Evolutionary conservation across 805 yeast genomes (phyloP), one percentile per base, ranked within the genome.

Genomic region (Starmera quercuum): DNA sequence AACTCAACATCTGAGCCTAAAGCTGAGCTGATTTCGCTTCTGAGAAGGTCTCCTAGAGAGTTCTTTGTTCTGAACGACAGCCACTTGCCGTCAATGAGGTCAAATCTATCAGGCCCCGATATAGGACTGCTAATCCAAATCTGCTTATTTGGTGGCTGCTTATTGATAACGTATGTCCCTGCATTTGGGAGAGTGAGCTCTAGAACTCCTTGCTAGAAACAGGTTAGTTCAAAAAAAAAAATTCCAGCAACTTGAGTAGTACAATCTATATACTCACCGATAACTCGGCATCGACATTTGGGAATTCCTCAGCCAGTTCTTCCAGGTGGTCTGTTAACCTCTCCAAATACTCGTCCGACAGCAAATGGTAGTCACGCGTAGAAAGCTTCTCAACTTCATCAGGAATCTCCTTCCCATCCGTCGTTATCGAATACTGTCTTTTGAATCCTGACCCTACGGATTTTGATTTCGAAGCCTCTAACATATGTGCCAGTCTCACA

Each of bases 91-190:
- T 74, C 69, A 28, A 82, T 66, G 41, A 71, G 73, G 54, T 92
- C 97, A 49, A 75, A 83, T 44, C 73, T 53, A 51, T 87, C 86
- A 6, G 98, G 98, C 0, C 98, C 98, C 7, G 94, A 82, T 4
- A 86, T 52, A 0, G 99, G 99, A 29, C 95, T 83, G 38, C 94
- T 76, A 34, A 90, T 68, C 99, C 99, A 92, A 20, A 92, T 81
- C 56, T 92, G 99, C 59, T 84, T 82, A 60, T 87, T 92, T 4
- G 98, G 97, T 2, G 98, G 98, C 59, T 92, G 97, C 53, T 87
- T 90, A 63, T 92, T 92, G 52, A 92, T 79, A 20, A 92, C 95
- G 53, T 92, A 92, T 0, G 88, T 73, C 2, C 97, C 97, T 13
- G 66, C 63, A 1, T 77, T 72, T 4, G 90, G 84, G 13, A 83